Conservation (phyloP, 192 early-diverging fungal genomes). For the Kappamyces sp. region DNA sequence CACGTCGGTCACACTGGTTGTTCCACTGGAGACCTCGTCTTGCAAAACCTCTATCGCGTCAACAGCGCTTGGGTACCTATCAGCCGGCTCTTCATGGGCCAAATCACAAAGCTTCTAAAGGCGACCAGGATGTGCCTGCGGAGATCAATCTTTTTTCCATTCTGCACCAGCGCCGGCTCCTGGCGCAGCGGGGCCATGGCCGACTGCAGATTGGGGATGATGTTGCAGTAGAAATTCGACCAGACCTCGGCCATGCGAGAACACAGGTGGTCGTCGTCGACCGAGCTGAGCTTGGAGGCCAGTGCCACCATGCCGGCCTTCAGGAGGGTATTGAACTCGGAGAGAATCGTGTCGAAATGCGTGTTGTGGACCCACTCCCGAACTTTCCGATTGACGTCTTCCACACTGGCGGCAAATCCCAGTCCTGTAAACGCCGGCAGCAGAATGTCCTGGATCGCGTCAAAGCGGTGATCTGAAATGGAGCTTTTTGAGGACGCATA, state of each 20-base stretch:
- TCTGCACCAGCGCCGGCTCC: neutral
- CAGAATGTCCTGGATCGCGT: constrained; percentile 7
- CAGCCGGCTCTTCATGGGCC: constrained; percentile 10
- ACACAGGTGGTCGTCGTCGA: neutral
- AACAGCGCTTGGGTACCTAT: neutral
- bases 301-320: constrained; percentile 13
- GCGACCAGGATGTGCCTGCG: neutral
- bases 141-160: constrained; percentile 10
- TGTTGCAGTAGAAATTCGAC: constrained; percentile 13
- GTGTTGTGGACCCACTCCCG: constrained; percentile 13
- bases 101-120: constrained; percentile 10
- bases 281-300: constrained; percentile 3
- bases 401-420: neutral
- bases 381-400: constrained; percentile 9
- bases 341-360: neutral
- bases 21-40: neutral
- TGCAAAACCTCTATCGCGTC: constrained; percentile 5
- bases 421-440: constrained; percentile 14
- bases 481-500: too few species aligned
- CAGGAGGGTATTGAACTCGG: constrained; percentile 11
- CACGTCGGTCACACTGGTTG: constrained; percentile 4
- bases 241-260: neutral
- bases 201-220: constrained; percentile 7
- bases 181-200: constrained; percentile 9
- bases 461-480: too few species aligned